Evolutionary conservation across 805 yeast genomes (phyloP), one percentile per base, ranked within the genome.

Genomic region (Yarrowia sp.): DNA sequence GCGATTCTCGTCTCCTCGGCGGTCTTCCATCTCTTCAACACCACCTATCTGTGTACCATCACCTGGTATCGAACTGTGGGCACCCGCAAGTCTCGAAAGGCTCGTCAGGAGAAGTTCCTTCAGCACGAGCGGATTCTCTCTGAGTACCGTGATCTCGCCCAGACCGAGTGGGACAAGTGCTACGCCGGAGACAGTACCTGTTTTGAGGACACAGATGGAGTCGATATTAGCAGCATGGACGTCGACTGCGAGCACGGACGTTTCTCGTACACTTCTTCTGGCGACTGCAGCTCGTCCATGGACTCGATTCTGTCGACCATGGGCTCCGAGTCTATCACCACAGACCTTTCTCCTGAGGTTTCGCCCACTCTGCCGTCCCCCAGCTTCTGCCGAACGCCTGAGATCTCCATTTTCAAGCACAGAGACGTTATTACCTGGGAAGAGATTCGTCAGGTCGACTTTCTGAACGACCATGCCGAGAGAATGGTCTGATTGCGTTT

Each of bases 91-190:
- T 19, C 38, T 2, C 55, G 55, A 14, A 10, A 31, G 13, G 19
- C 12, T 2, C 55, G 55, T 7, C 36, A 47, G 38, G 27, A 31
- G 9, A 47, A 31, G 14, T 47, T 47, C 10, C 27, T 47, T 13
- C 31, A 31, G 38, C 55, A 47, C 21, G 38, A 47, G n/a, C 18
- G 22, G 14, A 25, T 47, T 10, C 31, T 47, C 12, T 13, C 25
- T 19, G 55, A 47, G 55, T 47, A 47, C 55, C 25, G 55, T 1
- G 55, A 47, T 19, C 55, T 47, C 6, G 55, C 55, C n/a, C 18
- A 47, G n/a, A 31, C 38, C 21, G 55, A 31, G 13, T 47, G 55
- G 55, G 55, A 47, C 14, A 47, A 47, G 19, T 47, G 55, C 13
- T 47, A 47, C n/a, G 38, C 55, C 4, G 55, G 38, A 19, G 55